Conservation (phyloP, 2,329 filamentous ascomycete species). For the Hyphodiscus sp. region DNA sequence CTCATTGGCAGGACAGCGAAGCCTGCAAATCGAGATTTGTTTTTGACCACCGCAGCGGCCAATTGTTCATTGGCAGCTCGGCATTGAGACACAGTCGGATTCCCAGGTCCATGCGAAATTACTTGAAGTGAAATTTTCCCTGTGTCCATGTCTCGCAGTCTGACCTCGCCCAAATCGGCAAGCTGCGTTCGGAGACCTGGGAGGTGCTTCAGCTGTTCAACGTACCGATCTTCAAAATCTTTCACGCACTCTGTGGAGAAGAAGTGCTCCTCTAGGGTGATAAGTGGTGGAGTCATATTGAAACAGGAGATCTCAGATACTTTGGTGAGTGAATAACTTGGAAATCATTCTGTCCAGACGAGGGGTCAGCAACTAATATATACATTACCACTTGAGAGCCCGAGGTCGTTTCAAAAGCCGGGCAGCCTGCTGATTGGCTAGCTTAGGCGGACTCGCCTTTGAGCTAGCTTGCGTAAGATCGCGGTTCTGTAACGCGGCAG, state of each 20-base stretch:
- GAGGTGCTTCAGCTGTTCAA: constrained; percentile 20
- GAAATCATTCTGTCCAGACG: too few species aligned
- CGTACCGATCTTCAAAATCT: constrained; percentile 4
- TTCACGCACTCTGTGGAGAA: constrained; percentile 3
- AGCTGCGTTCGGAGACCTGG: neutral
- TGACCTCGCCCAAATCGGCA: constrained; percentile 9
- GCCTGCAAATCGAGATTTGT: constrained; percentile 33
- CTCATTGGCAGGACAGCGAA: constrained; percentile 36
- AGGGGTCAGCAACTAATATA: too few species aligned
- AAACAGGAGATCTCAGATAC: constrained; percentile 14
- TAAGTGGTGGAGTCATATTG: constrained; percentile 22
- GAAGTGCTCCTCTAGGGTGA: constrained; percentile 35
- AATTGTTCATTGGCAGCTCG: constrained; percentile 27
- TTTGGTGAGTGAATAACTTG: too few species aligned
- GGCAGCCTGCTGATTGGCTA: too few species aligned
- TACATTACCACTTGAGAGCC: too few species aligned
- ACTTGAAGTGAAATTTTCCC: constrained; percentile 21
- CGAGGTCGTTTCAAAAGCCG: too few species aligned
- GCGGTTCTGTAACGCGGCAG: too few species aligned
- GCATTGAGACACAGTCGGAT: neutral
- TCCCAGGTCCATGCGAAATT: constrained; percentile 24
- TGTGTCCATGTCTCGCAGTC: constrained; percentile 21
- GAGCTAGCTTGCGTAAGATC: too few species aligned
- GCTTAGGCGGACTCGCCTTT: too few species aligned
- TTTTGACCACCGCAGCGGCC: constrained; percentile 17